Percentiles rank a stretch among this genome's conserved stretches.
phyloP scores from a whole-genome alignment of 441 rosid species.

The Adansonia rubrostipa region DNA sequence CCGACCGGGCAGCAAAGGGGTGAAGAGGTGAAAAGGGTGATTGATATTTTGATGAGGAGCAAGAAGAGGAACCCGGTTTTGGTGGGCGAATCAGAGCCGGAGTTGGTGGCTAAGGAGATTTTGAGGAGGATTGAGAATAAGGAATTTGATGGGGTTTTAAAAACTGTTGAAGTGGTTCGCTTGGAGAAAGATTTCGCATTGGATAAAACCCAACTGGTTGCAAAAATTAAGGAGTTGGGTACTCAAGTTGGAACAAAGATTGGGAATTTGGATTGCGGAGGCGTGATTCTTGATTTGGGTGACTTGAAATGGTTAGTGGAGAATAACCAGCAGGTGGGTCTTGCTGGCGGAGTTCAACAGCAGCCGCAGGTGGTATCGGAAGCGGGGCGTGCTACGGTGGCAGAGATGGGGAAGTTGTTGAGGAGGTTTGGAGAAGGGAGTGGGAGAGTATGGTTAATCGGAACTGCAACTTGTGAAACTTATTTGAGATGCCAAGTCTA shows the following conservation, averaged over 20 bases:
- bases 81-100: conserved; percentile 84
- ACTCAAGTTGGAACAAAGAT: conserved; percentile 53
- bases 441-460: conserved; percentile 70
- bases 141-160: conserved; percentile 62
- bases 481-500: conserved; percentile 89
- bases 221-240: conserved; percentile 62
- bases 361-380: conserved; percentile 51
- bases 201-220: conserved; percentile 48
- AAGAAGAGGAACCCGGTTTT: conserved; percentile 84
- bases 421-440: conserved; percentile 45
- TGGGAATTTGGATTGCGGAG: conserved; percentile 47
- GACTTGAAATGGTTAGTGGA: conserved; percentile 93
- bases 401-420: conserved; percentile 71
- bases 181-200: conserved; percentile 58
- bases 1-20: conserved; percentile 51
- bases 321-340: conserved; percentile 21
- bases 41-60: conserved; percentile 61
- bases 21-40: conserved; percentile 65
- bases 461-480: conserved; percentile 93
- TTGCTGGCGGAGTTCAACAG: conserved; percentile 42
- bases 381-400: conserved; percentile 53
- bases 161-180: conserved; percentile 58
- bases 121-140: conserved; percentile 61
- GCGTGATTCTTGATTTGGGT: conserved; percentile 81
- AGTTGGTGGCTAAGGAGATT: conserved; percentile 64